A percentile compares a stretch with the other conserved stretches of the same genome.
Conservation (phyloP, 2,329 filamentous ascomycete genomes). For the Coniochaeta sp. region DNA sequence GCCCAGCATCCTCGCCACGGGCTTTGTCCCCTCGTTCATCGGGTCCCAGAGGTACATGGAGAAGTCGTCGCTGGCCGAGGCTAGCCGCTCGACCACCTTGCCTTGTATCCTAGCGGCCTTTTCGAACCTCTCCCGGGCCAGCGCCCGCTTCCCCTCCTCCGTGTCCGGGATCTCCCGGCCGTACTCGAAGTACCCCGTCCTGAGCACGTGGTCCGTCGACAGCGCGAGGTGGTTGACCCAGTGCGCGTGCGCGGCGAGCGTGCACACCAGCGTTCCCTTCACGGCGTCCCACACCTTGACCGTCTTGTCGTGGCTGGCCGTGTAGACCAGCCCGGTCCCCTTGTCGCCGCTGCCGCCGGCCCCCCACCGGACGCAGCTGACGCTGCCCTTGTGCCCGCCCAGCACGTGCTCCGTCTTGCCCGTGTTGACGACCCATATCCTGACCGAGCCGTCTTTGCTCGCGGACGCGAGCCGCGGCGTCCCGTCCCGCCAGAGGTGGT, state of each 20-base stretch:
- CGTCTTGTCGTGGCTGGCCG: constrained; percentile 82
- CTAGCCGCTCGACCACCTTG: constrained; percentile 72
- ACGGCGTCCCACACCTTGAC: constrained; percentile 83
- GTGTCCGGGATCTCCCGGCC: constrained; percentile 58
- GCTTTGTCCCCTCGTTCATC: constrained; percentile 64
- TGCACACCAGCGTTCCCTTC: constrained; percentile 73
- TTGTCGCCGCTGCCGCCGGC: constrained; percentile 10
- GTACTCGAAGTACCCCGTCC: constrained; percentile 84
- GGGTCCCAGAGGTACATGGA: constrained; percentile 97
- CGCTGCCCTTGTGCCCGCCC: constrained; percentile 79
- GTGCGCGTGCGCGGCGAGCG: constrained; percentile 68
- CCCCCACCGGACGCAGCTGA: constrained; percentile 91
- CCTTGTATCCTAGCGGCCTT: constrained; percentile 73
- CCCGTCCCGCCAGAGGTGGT: constrained; percentile 70
- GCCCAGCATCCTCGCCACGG: constrained; percentile 79
- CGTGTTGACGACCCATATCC: constrained; percentile 78
- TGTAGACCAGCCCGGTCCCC: constrained; percentile 78
- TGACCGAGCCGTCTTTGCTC: constrained; percentile 81
- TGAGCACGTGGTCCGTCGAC: constrained; percentile 83
- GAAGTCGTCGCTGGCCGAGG: constrained; percentile 90
- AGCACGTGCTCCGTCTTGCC: constrained; percentile 75
- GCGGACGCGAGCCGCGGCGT: constrained; percentile 76
- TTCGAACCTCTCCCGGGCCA: constrained; percentile 77
- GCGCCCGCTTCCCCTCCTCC: constrained; percentile 62
- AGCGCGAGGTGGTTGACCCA: constrained; percentile 95